These are phyloP conservation scores for Psilocybe sp. DNA, from an alignment of 768 basidiomycete species.

Conservation along the genomic window DNA sequence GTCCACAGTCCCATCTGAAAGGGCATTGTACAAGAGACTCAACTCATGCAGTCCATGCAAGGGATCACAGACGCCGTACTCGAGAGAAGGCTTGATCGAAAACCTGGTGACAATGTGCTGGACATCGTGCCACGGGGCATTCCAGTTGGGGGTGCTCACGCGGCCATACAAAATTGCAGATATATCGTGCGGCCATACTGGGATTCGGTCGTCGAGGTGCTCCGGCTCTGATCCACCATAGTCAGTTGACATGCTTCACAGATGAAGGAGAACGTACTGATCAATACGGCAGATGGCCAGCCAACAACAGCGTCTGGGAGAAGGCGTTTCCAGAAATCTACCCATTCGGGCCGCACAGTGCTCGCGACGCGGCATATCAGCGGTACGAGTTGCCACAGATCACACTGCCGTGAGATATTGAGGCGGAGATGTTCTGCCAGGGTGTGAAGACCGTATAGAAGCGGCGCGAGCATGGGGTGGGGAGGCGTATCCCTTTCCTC, in stretches of 20 bases:
- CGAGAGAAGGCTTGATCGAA: conserved; percentile 52
- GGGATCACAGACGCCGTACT: conserved; percentile 63
- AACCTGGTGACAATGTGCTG: conserved; percentile 45
- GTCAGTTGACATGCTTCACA: neutral
- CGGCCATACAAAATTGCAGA: conserved; percentile 60
- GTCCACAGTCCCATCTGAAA: conserved; percentile 50
- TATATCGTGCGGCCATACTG: conserved; percentile 78
- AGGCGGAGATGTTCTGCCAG: conserved; percentile 72
- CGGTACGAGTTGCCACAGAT: conserved; percentile 55
- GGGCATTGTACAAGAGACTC: conserved; percentile 51
- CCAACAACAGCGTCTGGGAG: conserved; percentile 57
- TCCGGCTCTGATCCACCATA: conserved; percentile 32
- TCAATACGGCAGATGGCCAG: conserved; percentile 53
- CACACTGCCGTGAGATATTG: conserved; percentile 50
- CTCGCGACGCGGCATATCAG: conserved; percentile 62
- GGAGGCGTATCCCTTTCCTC: conserved; percentile 25
- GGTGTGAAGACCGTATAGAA: conserved; percentile 75
- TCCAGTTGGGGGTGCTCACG: conserved; percentile 69
- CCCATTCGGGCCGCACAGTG: conserved; percentile 79
- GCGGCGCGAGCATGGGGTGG: conserved; percentile 48
- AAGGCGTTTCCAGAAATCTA: conserved; percentile 88
- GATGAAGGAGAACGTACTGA: conserved; percentile 30
- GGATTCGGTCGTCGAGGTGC: conserved; percentile 65
- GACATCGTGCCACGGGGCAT: conserved; percentile 49
- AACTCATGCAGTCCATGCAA: conserved; percentile 51